Evolutionary conservation across 2,329 filamentous ascomycete species (phyloP), one percentile per base, ranked within the genome.

Genomic region (Huntiella omanensis): DNA sequence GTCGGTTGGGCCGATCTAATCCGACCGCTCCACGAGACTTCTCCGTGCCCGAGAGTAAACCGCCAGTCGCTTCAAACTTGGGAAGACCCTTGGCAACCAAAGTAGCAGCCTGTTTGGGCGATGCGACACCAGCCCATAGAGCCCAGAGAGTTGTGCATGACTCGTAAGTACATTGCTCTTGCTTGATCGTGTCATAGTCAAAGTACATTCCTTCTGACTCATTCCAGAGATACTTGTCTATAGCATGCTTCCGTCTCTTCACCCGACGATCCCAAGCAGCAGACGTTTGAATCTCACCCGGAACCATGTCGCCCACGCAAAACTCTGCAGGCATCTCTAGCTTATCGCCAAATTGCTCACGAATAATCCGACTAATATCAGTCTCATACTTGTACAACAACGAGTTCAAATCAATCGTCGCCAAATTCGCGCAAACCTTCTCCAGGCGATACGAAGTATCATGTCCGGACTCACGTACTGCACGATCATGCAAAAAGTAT

Each of bases 341-440:
- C 54, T 73, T 79, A 61, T 96, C 88, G 47, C 75, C 73, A 61
- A 96, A 96, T 54, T 85, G 70, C 42, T 71, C 81, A 47, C 84
- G 82, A 55, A 98, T 94, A 6, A 77, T 81, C 51, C 82, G 77
- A 2, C 83, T 80, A 58, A 98, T 95, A 56, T 98, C 91, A 28
- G 79, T 79, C 63, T 98, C 91, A 58, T 96, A 96, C 64, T 96
- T 96, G 73, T 91, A 98, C 22, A 98, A 67, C 28, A 94, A 69
- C 22, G 86, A 91, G 64, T 98, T 96, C 47, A 96, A 71, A 57
- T 98, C 91, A 49, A 96, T 84, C 0, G 87, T 95, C 8, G 87
- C 91, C 19, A 96, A 68, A 58, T 95, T 77, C 8, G 84, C 91
- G 55, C 83, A 87, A 17, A 92, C 72, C 40, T 77, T 80, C 63